Percentiles rank a stretch among this genome's conserved stretches.
Conservation (phyloP, 2,329 filamentous ascomycete genomes). For the Didymellaceae sp. region DNA sequence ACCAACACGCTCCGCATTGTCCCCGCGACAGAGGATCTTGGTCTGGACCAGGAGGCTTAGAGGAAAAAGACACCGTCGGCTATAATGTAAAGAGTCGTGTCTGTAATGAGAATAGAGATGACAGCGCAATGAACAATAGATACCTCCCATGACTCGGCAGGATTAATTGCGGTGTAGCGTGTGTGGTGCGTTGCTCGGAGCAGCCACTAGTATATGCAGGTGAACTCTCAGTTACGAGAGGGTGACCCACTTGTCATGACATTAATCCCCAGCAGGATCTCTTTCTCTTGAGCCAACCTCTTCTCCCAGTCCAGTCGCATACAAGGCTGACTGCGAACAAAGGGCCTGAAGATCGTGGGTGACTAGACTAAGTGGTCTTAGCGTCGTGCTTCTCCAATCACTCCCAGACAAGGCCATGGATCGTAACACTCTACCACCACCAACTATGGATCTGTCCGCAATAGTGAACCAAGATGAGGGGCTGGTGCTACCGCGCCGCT, state of each 20-base stretch:
- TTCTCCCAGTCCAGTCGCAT: too few species aligned
- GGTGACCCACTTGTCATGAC: constrained; percentile 3
- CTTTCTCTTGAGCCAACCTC: too few species aligned
- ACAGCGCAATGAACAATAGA: constrained; percentile 19
- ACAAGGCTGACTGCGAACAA: background rate
- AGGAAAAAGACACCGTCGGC: constrained; percentile 12
- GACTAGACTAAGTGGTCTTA: constrained; percentile 18
- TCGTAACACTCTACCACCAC: constrained; percentile 34
- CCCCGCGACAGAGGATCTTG: constrained; percentile 58
- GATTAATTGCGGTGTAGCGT: constrained; percentile 32
- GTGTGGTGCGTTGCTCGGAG: constrained; percentile 27
- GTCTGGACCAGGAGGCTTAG: constrained; percentile 56
- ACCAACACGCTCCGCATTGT: constrained; percentile 75
- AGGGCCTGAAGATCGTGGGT: constrained; percentile 4
- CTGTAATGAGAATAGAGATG: constrained; percentile 17
- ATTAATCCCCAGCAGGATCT: background rate
- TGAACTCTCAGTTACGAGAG: constrained; percentile 14
- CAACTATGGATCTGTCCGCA: constrained; percentile 46
- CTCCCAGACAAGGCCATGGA: constrained; percentile 22
- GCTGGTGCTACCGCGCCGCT: constrained; percentile 40
- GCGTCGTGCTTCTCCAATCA: constrained; percentile 17
- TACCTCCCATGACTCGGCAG: constrained; percentile 33
- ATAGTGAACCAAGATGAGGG: constrained; percentile 45
- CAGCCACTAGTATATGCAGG: constrained; percentile 34
- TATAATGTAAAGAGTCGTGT: constrained; percentile 20